Percentiles rank a stretch among this genome's conserved stretches.
phyloP scores from a whole-genome alignment of 2,329 filamentous ascomycete species.

The Coleophoma cylindrospora region DNA sequence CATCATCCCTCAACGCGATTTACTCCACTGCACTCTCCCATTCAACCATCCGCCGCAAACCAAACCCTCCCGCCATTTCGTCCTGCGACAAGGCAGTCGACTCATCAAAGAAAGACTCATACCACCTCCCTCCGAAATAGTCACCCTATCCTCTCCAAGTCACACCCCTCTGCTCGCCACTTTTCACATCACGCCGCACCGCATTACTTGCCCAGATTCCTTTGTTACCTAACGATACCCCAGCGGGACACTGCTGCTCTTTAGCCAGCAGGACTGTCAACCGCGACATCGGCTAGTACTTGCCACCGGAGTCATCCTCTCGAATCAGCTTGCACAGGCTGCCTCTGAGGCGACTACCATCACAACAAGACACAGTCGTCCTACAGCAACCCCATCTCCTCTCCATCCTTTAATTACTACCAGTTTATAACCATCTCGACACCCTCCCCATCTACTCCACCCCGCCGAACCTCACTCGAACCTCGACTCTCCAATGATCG shows the following conservation, averaged over 20 bases:
- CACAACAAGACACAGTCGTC: constrained; percentile 16
- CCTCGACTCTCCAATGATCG: constrained; percentile 19
- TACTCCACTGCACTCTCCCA: background rate
- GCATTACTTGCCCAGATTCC: constrained; percentile 15
- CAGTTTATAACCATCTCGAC: background rate
- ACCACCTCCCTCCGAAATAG: background rate
- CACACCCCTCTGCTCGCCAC: constrained; percentile 1
- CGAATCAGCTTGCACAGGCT: constrained; percentile 3
- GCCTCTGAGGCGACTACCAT: constrained; percentile 12
- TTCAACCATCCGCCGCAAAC: background rate
- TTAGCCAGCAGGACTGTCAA: background rate
- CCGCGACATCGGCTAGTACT: constrained; percentile 15
- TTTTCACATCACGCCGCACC: constrained; percentile 8
- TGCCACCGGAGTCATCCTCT: constrained; percentile 18
- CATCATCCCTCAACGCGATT: background rate
- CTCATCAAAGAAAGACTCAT: background rate
- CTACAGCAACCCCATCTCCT: constrained; percentile 16
- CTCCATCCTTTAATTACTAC: constrained; percentile 16
- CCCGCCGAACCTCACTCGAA: background rate
- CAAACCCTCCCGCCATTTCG: background rate
- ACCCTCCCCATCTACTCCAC: background rate
- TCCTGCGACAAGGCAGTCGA: constrained; percentile 1
- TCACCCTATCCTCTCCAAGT: constrained; percentile 1
- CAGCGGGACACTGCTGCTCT: no score
- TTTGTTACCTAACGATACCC: constrained; percentile 7